Conservation (phyloP, 345 rosid genomes). For the Eucalyptus guilfoylei region DNA sequence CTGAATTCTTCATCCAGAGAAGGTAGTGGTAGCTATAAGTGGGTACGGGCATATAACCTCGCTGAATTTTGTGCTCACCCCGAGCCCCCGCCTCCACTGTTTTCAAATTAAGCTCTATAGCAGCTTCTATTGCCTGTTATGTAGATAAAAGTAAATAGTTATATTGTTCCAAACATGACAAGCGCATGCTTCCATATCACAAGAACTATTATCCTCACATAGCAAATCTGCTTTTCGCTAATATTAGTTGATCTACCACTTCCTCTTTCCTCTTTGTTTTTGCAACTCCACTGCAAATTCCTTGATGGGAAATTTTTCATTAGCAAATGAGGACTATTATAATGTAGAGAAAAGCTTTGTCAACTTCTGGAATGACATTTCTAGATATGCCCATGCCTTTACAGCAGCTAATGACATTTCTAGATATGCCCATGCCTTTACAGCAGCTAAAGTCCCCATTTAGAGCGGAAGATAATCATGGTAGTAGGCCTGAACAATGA, state of each 20-base stretch:
- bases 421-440: background rate
- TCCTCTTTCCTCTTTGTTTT: background rate
- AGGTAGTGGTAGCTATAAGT: conserved; percentile 94
- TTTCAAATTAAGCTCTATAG: conserved; percentile 58
- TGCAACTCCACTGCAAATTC: background rate
- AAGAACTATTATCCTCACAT: background rate
- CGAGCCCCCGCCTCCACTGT: conserved; percentile 99
- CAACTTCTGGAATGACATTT: background rate
- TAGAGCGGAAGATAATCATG: background rate
- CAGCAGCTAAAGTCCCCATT: background rate
- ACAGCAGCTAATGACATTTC: too few species aligned
- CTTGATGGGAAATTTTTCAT: background rate
- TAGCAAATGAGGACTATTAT: background rate
- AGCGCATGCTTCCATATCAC: background rate
- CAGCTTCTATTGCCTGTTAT: conserved; percentile 85
- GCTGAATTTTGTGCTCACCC: conserved; percentile 94
- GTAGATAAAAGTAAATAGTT: background rate
- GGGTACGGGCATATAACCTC: conserved; percentile 81
- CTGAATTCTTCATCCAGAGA: conserved; percentile 44
- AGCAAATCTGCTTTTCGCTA: background rate
- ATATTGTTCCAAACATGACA: background rate
- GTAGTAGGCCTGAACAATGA: background rate
- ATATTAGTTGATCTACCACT: background rate
- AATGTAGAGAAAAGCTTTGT: background rate
- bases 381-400: background rate